Percentiles rank a stretch among this genome's conserved stretches.
Conservation (phyloP, 257 asterid species). For the Lycium barbarum region DNA sequence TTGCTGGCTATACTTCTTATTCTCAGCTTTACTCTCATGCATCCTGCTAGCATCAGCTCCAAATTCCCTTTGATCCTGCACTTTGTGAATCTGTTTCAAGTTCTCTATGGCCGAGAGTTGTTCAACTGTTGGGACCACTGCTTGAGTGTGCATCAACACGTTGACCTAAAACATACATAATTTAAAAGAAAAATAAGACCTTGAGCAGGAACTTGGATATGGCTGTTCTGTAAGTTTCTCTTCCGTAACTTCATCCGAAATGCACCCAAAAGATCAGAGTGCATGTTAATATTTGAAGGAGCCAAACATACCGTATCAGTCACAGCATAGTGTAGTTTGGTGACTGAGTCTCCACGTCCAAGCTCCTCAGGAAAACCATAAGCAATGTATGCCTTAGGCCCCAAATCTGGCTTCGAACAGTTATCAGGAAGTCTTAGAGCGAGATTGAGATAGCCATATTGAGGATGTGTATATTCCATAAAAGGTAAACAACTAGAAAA, state of each 20-base stretch:
- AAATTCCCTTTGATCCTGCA: constrained; percentile 30
- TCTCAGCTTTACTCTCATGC: constrained; percentile 23
- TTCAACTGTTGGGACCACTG: constrained; percentile 38
- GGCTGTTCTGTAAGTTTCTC: background rate
- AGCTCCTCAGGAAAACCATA: constrained; percentile 19
- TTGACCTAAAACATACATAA: constrained; percentile 59
- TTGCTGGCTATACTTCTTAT: constrained; percentile 2
- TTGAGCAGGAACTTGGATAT: background rate
- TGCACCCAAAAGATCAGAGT: background rate
- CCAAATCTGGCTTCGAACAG: constrained; percentile 8
- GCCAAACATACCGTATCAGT: constrained; percentile 22
- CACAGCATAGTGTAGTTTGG: constrained; percentile 10
- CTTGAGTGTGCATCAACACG: constrained; percentile 65
- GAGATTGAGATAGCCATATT: constrained; percentile 19
- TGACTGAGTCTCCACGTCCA: constrained; percentile 27
- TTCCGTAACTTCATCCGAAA: background rate
- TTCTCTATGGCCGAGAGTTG: constrained; percentile 41
- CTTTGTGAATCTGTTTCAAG: constrained; percentile 42
- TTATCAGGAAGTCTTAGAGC: constrained; percentile 23
- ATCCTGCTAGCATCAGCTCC: background rate
- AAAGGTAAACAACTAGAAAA: constrained; percentile 19
- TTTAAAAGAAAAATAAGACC: constrained; percentile 22
- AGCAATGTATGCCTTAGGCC: constrained; percentile 27
- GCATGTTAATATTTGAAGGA: background rate
- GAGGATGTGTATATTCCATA: constrained; percentile 29